phyloP scores from a whole-genome alignment of 495 filamentous ascomycete species.

The Xylaria venustula region DNA sequence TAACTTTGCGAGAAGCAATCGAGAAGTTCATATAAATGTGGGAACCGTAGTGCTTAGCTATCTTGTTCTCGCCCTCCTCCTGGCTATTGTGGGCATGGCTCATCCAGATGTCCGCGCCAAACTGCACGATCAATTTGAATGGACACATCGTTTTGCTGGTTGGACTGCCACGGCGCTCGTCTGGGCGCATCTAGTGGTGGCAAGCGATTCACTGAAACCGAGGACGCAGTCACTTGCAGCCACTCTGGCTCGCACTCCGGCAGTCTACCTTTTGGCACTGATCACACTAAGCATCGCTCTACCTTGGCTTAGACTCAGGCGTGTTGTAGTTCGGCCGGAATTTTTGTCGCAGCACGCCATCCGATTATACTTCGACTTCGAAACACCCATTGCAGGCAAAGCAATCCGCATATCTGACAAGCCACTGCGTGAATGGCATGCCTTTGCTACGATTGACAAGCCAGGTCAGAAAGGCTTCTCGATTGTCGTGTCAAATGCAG shows the following conservation, averaged over 20 bases:
- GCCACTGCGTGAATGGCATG: conserved; percentile 68
- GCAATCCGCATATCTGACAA: conserved; percentile 48
- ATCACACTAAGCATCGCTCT: conserved; percentile 54
- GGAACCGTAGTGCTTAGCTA: conserved; percentile 30
- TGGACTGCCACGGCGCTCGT: conserved; percentile 54
- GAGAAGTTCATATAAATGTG: conserved; percentile 10
- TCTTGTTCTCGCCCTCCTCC: conserved; percentile 26
- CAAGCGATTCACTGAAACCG: conserved; percentile 28
- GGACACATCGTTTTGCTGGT: conserved; percentile 56
- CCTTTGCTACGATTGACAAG: conserved; percentile 63
- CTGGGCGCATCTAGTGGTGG: conserved; percentile 44
- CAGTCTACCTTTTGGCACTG: conserved; percentile 55
- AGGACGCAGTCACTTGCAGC: conserved; percentile 28
- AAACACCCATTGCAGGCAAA: conserved; percentile 45
- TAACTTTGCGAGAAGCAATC: conserved; percentile 37
- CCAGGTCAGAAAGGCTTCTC: conserved; percentile 52
- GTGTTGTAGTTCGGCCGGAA: conserved; percentile 53
- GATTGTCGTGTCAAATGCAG: conserved; percentile 64
- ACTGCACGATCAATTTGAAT: conserved; percentile 56
- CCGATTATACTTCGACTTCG: conserved; percentile 58
- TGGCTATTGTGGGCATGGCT: conserved; percentile 32
- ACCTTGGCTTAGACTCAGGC: conserved; percentile 59
- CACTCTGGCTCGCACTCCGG: conserved; percentile 43
- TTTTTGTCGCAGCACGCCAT: conserved; percentile 60
- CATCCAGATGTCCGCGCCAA: conserved; percentile 45